phyloP scores from a whole-genome alignment of 2,329 filamentous ascomycete species.

The Sporothrix phasma region DNA sequence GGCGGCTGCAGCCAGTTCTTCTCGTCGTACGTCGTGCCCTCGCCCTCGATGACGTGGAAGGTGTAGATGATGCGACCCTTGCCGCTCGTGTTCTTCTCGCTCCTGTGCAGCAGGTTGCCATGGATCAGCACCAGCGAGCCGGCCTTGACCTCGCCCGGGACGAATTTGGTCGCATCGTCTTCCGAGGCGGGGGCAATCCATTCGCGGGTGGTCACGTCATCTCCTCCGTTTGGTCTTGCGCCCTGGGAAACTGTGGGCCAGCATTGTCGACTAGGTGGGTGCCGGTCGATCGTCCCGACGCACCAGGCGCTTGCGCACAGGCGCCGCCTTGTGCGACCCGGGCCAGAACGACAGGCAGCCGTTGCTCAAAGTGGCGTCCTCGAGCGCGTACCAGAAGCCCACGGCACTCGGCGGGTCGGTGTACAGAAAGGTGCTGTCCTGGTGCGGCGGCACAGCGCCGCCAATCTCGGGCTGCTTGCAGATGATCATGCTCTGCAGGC shows the following conservation, averaged over 20 bases:
- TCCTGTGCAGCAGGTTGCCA: slow-evolving; percentile 92
- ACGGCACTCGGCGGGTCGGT: slow-evolving; percentile 81
- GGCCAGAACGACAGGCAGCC: slow-evolving; percentile 80
- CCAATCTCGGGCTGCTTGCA: slow-evolving; percentile 98
- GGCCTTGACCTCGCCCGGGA: slow-evolving; percentile 78
- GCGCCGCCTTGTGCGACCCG: slow-evolving; percentile 64
- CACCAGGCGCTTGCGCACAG: slow-evolving; percentile 66
- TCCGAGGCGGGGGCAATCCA: slow-evolving; percentile 24
- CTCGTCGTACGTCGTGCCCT: slow-evolving; percentile 63
- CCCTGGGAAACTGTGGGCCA: slow-evolving; percentile 47
- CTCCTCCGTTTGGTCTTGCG: slow-evolving; percentile 31
- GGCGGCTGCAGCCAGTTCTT: slow-evolving; percentile 92
- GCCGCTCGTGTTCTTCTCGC: slow-evolving; percentile 77
- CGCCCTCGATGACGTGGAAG: slow-evolving; percentile 82
- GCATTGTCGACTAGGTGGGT: slow-evolving; percentile 65
- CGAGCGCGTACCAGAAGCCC: slow-evolving; percentile 94
- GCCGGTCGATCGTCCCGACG: slow-evolving; percentile 40
- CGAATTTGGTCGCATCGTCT: slow-evolving; percentile 49
- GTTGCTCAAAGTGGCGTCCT: slow-evolving; percentile 80
- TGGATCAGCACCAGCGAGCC: slow-evolving; percentile 89
- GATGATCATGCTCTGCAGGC: slow-evolving; percentile 92
- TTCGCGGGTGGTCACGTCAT: no score
- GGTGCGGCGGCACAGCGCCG: slow-evolving; percentile 80
- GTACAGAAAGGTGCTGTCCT: slow-evolving; percentile 88
- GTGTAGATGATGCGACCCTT: slow-evolving; percentile 94